Conservation (phyloP, 495 filamentous ascomycete genomes). For the Talaromyces borbonicus region DNA sequence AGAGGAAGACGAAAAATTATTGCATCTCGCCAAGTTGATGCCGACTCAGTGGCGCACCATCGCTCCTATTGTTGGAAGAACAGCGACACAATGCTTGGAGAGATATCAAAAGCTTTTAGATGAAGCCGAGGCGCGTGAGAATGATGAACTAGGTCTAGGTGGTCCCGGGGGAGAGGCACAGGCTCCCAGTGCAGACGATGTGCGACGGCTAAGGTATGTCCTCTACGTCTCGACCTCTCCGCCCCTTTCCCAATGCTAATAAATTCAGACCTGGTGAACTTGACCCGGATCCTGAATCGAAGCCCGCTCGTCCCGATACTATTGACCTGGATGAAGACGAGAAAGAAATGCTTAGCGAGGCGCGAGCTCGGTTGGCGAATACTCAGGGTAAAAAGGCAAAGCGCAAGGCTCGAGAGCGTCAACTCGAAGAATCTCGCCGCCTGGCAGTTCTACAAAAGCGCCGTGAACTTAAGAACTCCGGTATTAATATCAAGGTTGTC, state of each 20-base stretch:
- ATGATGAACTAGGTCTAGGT: constrained; percentile 69
- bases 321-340: constrained; percentile 98
- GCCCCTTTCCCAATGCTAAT: constrained; percentile 14
- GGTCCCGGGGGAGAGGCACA: constrained; percentile 82
- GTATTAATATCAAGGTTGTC: constrained; percentile 96
- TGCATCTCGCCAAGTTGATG: constrained; percentile 96
- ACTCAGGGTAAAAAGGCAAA: constrained; percentile 99
- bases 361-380: constrained; percentile 89
- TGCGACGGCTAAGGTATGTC: constrained; percentile 63
- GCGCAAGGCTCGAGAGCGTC: constrained; percentile 89
- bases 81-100: constrained; percentile 93
- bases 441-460: constrained; percentile 89
- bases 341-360: constrained; percentile 98
- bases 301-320: constrained; percentile 93
- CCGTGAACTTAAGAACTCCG: constrained; percentile 90
- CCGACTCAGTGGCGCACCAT: constrained; percentile 99
- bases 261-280: constrained; percentile 68
- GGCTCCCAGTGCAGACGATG: constrained; percentile 89
- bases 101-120: constrained; percentile 94
- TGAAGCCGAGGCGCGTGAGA: constrained; percentile 87
- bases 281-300: constrained; percentile 92
- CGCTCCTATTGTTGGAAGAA: constrained; percentile 90
- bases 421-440: constrained; percentile 87
- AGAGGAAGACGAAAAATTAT: constrained; percentile 95
- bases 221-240: background rate